Percentiles rank a stretch among this genome's conserved stretches.
Conservation (phyloP, 129 eudicot species). For the Helichrysum umbraculigerum region DNA sequence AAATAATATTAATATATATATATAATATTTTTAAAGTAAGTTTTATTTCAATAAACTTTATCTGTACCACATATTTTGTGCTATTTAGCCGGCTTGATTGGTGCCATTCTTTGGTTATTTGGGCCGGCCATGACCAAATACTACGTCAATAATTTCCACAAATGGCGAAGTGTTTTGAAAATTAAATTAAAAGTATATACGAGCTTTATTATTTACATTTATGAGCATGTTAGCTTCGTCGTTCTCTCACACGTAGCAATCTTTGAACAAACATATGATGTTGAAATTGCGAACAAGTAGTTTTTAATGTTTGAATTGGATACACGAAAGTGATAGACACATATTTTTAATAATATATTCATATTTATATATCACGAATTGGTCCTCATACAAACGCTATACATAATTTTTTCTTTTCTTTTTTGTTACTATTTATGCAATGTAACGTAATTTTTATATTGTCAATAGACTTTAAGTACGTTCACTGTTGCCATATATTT, state of each 20-base stretch:
- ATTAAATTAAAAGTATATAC: not conserved
- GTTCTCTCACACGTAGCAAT: constrained; percentile 17
- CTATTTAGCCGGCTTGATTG: constrained; percentile 25
- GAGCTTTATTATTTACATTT: not conserved
- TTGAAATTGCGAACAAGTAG: constrained; percentile 10
- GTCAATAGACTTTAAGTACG: too few species aligned
- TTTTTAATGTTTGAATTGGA: constrained; percentile 22
- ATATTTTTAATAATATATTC: not conserved
- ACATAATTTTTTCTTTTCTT: not conserved
- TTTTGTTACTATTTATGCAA: too few species aligned
- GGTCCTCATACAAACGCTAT: not conserved
- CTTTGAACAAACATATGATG: constrained; percentile 30
- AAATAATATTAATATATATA: too few species aligned
- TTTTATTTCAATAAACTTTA: too few species aligned
- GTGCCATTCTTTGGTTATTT: constrained; percentile 11
- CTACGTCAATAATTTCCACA: not conserved
- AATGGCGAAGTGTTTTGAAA: not conserved
- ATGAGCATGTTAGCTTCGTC: not conserved
- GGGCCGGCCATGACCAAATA: not conserved
- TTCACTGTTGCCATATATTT: too few species aligned
- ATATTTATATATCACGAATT: not conserved
- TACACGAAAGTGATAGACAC: constrained; percentile 29
- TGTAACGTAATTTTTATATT: too few species aligned
- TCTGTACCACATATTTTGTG: not conserved
- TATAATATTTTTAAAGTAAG: too few species aligned